Evolutionary conservation across 192 early-diverging fungal species (phyloP).

Genomic region (Podila epicladia): DNA sequence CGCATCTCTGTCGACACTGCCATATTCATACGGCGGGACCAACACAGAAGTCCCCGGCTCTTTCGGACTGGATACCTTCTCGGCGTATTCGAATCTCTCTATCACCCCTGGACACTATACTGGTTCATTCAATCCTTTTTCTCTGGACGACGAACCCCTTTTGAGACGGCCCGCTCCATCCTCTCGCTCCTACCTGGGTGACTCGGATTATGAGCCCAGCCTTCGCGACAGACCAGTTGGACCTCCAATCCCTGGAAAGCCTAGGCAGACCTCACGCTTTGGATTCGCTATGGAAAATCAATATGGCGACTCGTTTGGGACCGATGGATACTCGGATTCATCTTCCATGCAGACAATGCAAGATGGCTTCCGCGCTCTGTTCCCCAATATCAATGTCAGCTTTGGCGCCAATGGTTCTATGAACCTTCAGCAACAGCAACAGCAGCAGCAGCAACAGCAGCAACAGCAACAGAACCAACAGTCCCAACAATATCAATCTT

Average conservation of each 20-base stretch:
- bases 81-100: slow-evolving; percentile 38
- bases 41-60: slow-evolving; percentile 16
- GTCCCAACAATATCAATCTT: slow-evolving; percentile 7
- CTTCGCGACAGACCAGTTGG: slow-evolving; percentile 34
- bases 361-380: slow-evolving; percentile 62
- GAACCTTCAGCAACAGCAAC: slow-evolving; percentile 23
- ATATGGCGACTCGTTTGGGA: slow-evolving; percentile 24
- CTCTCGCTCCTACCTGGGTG: slow-evolving; percentile 21
- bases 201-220: slow-evolving; percentile 28
- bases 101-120: slow-evolving; percentile 50
- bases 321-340: slow-evolving; percentile 20
- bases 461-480: slow-evolving; percentile 16
- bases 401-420: slow-evolving; percentile 47
- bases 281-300: slow-evolving; percentile 55
- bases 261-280: slow-evolving; percentile 57
- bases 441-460: slow-evolving; percentile 17
- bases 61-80: slow-evolving; percentile 44
- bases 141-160: slow-evolving; percentile 54
- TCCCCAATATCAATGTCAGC: slow-evolving; percentile 68
- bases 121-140: slow-evolving; percentile 60
- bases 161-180: slow-evolving; percentile 32
- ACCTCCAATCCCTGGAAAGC: slow-evolving; percentile 45
- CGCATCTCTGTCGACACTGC: slow-evolving; percentile 29
- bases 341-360: slow-evolving; percentile 50
- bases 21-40: slow-evolving; percentile 15